Base-by-base conservation (phyloP, 345 rosid species). In the Heritiera littoralis region DNA sequence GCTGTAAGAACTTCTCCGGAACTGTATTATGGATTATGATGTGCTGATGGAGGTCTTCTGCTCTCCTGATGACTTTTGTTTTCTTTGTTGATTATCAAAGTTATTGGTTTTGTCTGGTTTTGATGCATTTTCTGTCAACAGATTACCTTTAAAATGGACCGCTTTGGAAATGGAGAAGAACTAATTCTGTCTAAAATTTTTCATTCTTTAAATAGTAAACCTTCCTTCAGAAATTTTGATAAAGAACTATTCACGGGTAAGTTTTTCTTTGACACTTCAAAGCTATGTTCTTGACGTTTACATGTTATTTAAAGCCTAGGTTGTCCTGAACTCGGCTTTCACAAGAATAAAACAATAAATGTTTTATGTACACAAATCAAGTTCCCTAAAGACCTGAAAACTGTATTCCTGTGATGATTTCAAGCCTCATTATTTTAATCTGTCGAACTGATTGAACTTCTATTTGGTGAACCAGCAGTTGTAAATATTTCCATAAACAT, bases 81-180 rank as follows among this genome's bases (percentile, higher is more conserved):
- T 41, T 66, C 58, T 78, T 51, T 52, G 7, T 67, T 69, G 70
- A 70, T 77, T 66, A 32, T 56, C 74, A 55, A 75, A 80, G 48
- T 63, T 71, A 63, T 72, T 79, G 76, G 20, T 40, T 76, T 69
- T 58, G 74, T 78, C 35, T 82, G 40, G 68, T 74, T 78, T 84
- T 88, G 66, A 76, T 83, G 59, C 65, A 30, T 48, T 79, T 41
- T 43, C 68, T 84, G 80, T 59, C 69, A 54, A 81, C 90, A 92
- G 98, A 82, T 83, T 65, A 66, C 91, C 4, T 95, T 95, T 84
- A 95, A 95, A 87, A 92, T 95, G 98, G 98, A 95, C 69, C 90
- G 89, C 65, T 89, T 82, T 38, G 98, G 98, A 77, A 95, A 88
- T 45, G 98, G 92, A 20, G 98, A 93, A 76, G 97, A 90, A 84